Percentiles rank a stretch among this genome's conserved stretches.
phyloP scores from a whole-genome alignment of 345 rosid genomes.

The Excoecaria agallocha region DNA sequence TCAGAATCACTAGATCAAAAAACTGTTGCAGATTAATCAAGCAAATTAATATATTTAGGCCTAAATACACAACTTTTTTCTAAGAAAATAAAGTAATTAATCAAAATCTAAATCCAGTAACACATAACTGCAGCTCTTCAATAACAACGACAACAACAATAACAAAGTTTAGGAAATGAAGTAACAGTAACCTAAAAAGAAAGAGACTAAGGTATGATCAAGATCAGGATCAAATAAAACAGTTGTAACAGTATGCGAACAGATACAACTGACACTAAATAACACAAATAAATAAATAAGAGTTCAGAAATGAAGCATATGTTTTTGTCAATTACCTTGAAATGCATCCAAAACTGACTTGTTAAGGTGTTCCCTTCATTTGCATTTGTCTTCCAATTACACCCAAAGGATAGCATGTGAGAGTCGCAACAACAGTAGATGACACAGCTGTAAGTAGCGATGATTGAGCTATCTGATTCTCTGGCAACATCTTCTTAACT shows the following conservation, averaged over 20 bases:
- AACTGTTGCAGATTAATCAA: not conserved
- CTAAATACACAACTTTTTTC: not conserved
- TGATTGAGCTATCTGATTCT: conserved; percentile 71
- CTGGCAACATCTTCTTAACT: conserved; percentile 91
- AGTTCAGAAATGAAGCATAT: conserved; percentile 31
- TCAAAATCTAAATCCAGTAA: conserved; percentile 13
- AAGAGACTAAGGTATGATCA: not conserved
- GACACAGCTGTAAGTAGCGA: conserved; percentile 79
- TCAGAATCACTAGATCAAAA: conserved; percentile 8
- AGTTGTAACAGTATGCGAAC: not conserved
- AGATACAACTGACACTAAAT: not conserved
- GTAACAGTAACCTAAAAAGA: not conserved
- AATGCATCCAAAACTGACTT: conserved; percentile 80
- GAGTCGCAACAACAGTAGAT: conserved; percentile 81
- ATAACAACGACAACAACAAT: not conserved
- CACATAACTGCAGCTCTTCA: conserved; percentile 22
- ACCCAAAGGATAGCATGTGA: conserved; percentile 94
- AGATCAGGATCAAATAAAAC: not conserved
- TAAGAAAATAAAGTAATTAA: not conserved
- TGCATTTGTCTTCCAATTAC: conserved; percentile 98
- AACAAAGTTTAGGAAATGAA: not conserved
- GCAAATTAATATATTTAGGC: not conserved
- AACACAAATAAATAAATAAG: not conserved
- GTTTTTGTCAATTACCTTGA: conserved; percentile 57
- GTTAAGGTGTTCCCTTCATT: conserved; percentile 86